Evolutionary conservation across 495 filamentous ascomycete genomes (phyloP), one percentile per base, ranked within the genome.

Genomic region (Xeromyces bisporus): DNA sequence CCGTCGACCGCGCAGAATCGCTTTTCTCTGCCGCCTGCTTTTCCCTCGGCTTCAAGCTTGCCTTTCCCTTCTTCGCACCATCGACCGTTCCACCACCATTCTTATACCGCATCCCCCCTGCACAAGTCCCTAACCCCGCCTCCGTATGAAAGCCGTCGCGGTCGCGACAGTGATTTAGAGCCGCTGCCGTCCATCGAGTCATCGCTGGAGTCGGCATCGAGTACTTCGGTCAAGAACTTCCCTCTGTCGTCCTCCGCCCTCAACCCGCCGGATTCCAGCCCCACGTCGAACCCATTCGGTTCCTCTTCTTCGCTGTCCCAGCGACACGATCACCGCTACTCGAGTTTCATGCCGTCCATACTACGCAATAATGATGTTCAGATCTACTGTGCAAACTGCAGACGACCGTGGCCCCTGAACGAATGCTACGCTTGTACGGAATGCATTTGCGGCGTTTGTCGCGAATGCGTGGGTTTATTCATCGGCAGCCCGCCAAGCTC

Each of bases 341-440:
- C 60, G 0, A 64, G 62, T 29, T 57, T 57, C 1, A 64, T 57
- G 0, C 60, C 60, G 2, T 52, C 55, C 3, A 58, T 53, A 17
- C 58, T 50, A 42, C 50, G 53, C 31, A 51, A 44, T 24, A 51
- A 47, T 64, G 48, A 74, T 55, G 75, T 87, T 10, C 78, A 89
- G 40, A 87, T 93, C 11, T 92, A 84, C 43, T 93, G 85, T 49
- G 80, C 85, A 0, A 71, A 72, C 11, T 93, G 85, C 47, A 75
- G 77, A 37, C 69, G 74, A 12, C 51, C 77, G 2, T 82, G 75
- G 36, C 51, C 77, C 2, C 52, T 93, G 26, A 73, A 72, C 35
- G 77, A 86, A 35, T 83, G 78, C 18, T 93, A 79, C 46, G 85
- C 85, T 8, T 93, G 85, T 53, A 92, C 84, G 0, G 84, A 93